These are phyloP conservation scores for Stachybotrys chlorohalonatus DNA, from an alignment of 2,329 filamentous ascomycete species.

Conservation along the genomic window DNA sequence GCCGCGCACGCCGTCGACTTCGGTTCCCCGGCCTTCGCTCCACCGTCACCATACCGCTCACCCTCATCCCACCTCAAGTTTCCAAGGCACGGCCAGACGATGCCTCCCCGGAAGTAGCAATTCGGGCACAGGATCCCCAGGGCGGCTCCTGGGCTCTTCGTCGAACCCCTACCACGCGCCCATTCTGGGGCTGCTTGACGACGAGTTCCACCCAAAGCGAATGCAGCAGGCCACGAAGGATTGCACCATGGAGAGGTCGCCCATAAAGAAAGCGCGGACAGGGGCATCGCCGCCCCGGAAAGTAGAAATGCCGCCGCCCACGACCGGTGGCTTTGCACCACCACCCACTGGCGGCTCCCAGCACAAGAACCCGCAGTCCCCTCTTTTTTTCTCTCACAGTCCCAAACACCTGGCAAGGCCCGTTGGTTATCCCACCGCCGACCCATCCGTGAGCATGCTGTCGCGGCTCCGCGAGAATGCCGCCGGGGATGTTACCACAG, in stretches of 20 bases:
- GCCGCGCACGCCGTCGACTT: neutral
- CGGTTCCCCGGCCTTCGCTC: neutral
- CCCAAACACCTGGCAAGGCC: slow-evolving; percentile 26
- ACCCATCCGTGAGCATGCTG: slow-evolving; percentile 37
- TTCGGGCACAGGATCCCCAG: neutral
- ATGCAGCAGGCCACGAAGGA: neutral
- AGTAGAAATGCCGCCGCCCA: slow-evolving; percentile 29
- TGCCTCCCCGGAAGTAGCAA: neutral
- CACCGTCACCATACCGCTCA: neutral
- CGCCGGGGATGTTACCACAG: slow-evolving; percentile 38
- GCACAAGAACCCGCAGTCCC: slow-evolving; percentile 33
- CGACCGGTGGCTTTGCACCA: slow-evolving; percentile 11
- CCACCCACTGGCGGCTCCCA: slow-evolving; percentile 12
- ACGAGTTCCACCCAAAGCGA: slow-evolving; percentile 11
- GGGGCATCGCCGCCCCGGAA: slow-evolving; percentile 35
- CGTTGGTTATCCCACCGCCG: slow-evolving; percentile 26
- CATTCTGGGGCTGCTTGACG: slow-evolving; percentile 15
- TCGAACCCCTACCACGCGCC: slow-evolving; percentile 7
- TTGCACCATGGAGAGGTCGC: slow-evolving; percentile 22
- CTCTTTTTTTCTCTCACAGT: slow-evolving; percentile 43
- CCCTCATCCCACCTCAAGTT: neutral
- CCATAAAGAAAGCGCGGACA: slow-evolving; percentile 37
- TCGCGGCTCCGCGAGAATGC: slow-evolving; percentile 33
- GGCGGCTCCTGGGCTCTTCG: slow-evolving; percentile 1
- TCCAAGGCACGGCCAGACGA: neutral